Conservation (phyloP, 768 basidiomycete species). For the Termitomyces sp. region DNA sequence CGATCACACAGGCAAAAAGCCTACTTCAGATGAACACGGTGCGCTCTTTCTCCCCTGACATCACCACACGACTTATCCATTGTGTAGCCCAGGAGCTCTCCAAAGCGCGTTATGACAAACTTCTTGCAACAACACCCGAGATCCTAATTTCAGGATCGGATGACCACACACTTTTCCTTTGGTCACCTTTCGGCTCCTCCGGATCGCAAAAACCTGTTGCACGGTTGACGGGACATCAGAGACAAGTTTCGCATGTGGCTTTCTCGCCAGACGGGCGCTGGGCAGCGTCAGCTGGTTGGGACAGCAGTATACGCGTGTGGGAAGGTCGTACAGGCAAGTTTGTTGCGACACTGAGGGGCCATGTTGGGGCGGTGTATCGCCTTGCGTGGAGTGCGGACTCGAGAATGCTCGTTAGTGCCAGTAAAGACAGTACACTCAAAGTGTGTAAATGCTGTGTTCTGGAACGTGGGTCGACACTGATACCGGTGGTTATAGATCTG, state of each 20-base stretch:
- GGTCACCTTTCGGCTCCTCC: constrained; percentile 47
- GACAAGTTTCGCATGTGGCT: constrained; percentile 88
- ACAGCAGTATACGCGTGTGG: constrained; percentile 89
- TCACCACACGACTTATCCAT: neutral
- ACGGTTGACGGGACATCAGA: constrained; percentile 90
- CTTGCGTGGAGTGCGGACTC: constrained; percentile 95
- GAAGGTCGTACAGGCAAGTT: constrained; percentile 84
- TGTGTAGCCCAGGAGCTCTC: constrained; percentile 71
- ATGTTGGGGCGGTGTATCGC: constrained; percentile 92
- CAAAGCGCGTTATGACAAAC: constrained; percentile 67
- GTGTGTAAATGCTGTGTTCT: constrained; percentile 33
- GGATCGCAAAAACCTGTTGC: constrained; percentile 41
- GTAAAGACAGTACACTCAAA: constrained; percentile 95
- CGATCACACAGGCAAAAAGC: constrained; percentile 79
- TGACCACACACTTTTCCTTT: constrained; percentile 96
- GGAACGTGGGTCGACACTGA: neutral
- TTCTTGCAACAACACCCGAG: constrained; percentile 66
- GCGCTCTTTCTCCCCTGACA: constrained; percentile 6
- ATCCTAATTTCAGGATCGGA: constrained; percentile 93
- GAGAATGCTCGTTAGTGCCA: constrained; percentile 86
- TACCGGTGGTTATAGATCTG: constrained; percentile 59
- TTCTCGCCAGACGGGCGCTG: constrained; percentile 93
- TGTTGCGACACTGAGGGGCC: constrained; percentile 84
- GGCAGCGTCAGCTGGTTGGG: constrained; percentile 90
- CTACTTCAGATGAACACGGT: constrained; percentile 83